A percentile compares a stretch with the other conserved stretches of the same genome.
phyloP scores from a whole-genome alignment of 768 basidiomycete genomes.

The Tephrocybe sp. region DNA sequence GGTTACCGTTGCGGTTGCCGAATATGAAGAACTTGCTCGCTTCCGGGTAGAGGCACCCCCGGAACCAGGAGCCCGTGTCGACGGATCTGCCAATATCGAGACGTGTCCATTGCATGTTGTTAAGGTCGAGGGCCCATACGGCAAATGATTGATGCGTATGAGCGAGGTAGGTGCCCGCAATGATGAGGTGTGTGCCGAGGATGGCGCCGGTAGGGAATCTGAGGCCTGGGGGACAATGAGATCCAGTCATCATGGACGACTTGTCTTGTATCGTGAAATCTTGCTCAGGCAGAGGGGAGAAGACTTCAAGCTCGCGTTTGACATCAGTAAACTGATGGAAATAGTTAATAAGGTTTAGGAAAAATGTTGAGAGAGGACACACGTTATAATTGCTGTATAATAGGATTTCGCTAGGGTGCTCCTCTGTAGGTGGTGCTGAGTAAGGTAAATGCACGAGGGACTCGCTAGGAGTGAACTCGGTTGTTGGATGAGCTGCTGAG shows the following conservation, averaged over 20 bases:
- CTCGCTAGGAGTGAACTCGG: constrained; percentile 58
- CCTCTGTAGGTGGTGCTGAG: constrained; percentile 67
- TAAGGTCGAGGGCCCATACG: constrained; percentile 92
- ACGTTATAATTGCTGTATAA: constrained; percentile 98
- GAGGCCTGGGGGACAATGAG: constrained; percentile 88
- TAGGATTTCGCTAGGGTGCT: constrained; percentile 83
- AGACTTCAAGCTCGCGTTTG: constrained; percentile 91
- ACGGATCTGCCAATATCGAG: constrained; percentile 89
- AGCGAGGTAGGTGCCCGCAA: constrained; percentile 94
- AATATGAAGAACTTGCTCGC: constrained; percentile 88
- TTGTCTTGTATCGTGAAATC: constrained; percentile 81
- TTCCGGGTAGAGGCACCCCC: constrained; percentile 84
- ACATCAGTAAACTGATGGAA: constrained; percentile 82
- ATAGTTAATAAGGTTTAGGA: constrained; percentile 1
- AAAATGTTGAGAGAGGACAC: constrained; percentile 27
- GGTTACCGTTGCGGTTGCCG: constrained; percentile 84
- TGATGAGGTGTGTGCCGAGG: constrained; percentile 86
- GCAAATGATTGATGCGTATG: constrained; percentile 94
- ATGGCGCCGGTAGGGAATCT: constrained; percentile 96
- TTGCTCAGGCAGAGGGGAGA: constrained; percentile 75
- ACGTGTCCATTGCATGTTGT: constrained; percentile 80
- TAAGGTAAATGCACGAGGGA: constrained; percentile 74
- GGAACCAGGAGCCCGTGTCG: constrained; percentile 91
- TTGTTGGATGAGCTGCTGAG: constrained; percentile 36
- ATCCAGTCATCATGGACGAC: constrained; percentile 78